Evolutionary conservation across 2,329 filamentous ascomycete genomes (phyloP).

Genomic region (Paraconiothyrium brasiliense): DNA sequence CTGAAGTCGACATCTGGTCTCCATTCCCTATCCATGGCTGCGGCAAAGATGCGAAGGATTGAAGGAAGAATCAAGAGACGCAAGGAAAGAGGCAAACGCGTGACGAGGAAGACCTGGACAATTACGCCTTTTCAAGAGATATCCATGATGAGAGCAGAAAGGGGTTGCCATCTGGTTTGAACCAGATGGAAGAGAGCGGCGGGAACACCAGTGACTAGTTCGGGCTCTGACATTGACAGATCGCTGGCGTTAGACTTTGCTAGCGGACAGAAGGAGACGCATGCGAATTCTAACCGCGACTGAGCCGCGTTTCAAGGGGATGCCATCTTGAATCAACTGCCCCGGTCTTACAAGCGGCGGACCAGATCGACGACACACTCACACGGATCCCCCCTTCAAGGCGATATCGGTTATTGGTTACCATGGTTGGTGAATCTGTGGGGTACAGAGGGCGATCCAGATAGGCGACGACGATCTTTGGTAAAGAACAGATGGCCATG

Average conservation of each 20-base stretch:
- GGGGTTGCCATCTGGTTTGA: background rate
- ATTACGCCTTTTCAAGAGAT: background rate
- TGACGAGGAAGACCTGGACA: background rate
- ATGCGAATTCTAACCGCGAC: background rate
- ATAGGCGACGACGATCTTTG: background rate
- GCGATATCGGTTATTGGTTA: background rate
- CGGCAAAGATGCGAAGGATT: background rate
- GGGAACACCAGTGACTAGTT: background rate
- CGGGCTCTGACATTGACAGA: background rate
- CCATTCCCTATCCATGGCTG: slow-evolving; percentile 23
- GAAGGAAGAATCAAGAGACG: background rate
- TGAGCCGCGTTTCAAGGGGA: background rate
- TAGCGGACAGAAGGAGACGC: background rate
- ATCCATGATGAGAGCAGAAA: background rate
- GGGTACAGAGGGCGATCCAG: background rate
- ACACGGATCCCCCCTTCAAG: background rate
- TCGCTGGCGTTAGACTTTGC: background rate
- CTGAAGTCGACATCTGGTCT: slow-evolving; percentile 17
- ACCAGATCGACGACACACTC: background rate
- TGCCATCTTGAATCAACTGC: background rate
- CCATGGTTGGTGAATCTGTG: background rate
- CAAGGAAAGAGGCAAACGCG: background rate
- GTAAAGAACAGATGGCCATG: background rate
- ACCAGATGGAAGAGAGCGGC: background rate
- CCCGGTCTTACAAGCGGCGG: background rate